Evolutionary conservation across 2,329 filamentous ascomycete species (phyloP).

Genomic region (Xylaria sp.): DNA sequence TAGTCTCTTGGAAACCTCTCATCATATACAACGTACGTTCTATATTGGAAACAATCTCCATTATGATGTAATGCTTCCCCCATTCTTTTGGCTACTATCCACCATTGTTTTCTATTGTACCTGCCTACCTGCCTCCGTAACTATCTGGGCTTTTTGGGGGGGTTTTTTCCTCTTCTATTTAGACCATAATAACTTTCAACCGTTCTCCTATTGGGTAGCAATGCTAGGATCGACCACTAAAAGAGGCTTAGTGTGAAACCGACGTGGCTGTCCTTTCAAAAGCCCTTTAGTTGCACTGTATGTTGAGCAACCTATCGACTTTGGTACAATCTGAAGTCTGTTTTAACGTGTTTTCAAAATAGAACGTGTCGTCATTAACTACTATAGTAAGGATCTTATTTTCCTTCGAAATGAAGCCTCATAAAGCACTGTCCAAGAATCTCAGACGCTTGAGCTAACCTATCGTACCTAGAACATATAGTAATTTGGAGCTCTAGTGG

Average conservation of each 20-base stretch:
- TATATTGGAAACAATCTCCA: background rate
- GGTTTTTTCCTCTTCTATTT: background rate
- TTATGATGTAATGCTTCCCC: background rate
- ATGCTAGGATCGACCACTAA: background rate
- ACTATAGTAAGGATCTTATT: too few relatives aligned
- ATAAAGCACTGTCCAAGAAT: background rate
- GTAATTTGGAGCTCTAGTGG: background rate
- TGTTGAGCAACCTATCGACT: too few relatives aligned
- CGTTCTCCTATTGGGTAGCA: slow-evolving; percentile 1
- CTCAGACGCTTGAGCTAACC: background rate
- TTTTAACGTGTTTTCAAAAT: background rate
- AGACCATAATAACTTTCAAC: background rate
- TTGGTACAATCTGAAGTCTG: too few relatives aligned
- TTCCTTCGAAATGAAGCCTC: too few relatives aligned
- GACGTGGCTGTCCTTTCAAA: background rate
- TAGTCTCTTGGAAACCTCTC: too few relatives aligned
- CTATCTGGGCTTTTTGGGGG: too few relatives aligned
- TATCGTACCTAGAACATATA: background rate
- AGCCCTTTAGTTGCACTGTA: background rate
- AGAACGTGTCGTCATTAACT: background rate
- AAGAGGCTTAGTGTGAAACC: background rate
- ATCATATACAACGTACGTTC: background rate
- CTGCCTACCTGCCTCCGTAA: background rate
- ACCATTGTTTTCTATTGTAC: background rate
- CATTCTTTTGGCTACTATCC: background rate